Evolutionary conservation across 1,284 basidiomycete genomes (phyloP).

Genomic region (Boletus albobrunnescens): DNA sequence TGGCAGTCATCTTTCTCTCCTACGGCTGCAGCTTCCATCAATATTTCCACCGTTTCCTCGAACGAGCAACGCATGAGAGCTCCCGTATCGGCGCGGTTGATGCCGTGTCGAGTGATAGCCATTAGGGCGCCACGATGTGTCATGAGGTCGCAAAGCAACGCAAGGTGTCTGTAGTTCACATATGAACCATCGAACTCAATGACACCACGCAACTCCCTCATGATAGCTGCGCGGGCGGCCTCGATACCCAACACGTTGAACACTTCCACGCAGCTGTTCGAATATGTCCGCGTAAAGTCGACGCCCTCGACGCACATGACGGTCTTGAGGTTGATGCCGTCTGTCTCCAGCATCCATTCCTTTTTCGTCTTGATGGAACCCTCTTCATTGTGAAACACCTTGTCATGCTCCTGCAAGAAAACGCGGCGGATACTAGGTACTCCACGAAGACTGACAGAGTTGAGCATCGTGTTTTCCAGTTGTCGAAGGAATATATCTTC

Average conservation of each 20-base stretch:
- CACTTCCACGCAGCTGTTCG: conserved; percentile 96
- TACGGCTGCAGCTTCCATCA: conserved; percentile 97
- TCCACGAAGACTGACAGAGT: conserved; percentile 93
- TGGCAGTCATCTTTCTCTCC: conserved; percentile 98
- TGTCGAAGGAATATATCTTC: conserved; percentile 97
- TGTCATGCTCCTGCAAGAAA: conserved; percentile 89
- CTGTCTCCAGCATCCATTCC: conserved; percentile 98
- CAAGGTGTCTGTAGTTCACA: conserved; percentile 97
- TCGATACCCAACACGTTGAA: conserved; percentile 98
- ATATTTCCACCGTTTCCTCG: conserved; percentile 98
- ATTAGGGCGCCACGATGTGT: conserved; percentile 93
- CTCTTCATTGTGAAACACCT: conserved; percentile 62
- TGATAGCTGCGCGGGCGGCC: conserved; percentile 89
- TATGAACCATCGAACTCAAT: conserved; percentile 99
- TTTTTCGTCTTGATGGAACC: conserved; percentile 65
- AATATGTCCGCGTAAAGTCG: conserved; percentile 88
- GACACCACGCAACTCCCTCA: conserved; percentile 89
- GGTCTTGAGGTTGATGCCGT: conserved; percentile 91
- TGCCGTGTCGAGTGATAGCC: conserved; percentile 99
- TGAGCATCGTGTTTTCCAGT: conserved; percentile 94
- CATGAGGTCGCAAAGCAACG: conserved; percentile 96
- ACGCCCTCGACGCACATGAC: conserved; percentile 96
- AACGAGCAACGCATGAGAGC: conserved; percentile 98
- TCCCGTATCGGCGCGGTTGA: conserved; percentile 96
- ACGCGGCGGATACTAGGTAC: conserved; percentile 90